Evolutionary conservation across 2,329 filamentous ascomycete genomes (phyloP).

Genomic region (Trichoderma semiorbis): DNA sequence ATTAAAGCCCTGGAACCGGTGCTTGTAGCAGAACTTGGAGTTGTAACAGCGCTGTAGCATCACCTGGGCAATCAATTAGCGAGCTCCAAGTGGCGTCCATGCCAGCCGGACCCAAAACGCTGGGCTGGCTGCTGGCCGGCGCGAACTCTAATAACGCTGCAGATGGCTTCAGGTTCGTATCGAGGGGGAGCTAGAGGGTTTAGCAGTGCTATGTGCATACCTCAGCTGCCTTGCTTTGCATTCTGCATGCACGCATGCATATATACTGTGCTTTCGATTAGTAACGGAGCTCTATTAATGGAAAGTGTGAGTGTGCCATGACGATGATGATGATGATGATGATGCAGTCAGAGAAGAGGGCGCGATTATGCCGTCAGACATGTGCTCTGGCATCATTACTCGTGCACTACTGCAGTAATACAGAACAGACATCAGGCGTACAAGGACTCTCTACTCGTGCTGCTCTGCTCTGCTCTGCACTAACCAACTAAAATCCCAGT

Average conservation of each 20-base stretch:
- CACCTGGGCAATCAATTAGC: not conserved
- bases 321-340: not conserved
- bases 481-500: not conserved
- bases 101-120: slow-evolving; percentile 11
- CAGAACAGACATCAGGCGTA: not conserved
- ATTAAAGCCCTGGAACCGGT: not conserved
- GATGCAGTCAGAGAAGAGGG: not conserved
- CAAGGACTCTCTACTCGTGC: too few species aligned
- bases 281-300: not conserved
- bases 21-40: not conserved
- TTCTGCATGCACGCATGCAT: too few species aligned
- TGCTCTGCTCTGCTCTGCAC: not conserved
- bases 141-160: slow-evolving; percentile 1
- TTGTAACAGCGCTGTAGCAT: not conserved
- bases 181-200: not conserved
- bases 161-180: not conserved
- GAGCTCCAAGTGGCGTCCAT: not conserved
- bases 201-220: not conserved
- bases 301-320: not conserved
- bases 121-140: slow-evolving; percentile 7
- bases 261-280: not conserved
- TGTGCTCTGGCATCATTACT: slow-evolving; percentile 1
- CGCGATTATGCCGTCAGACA: not conserved
- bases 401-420: not conserved
- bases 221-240: not conserved